Percentiles rank a stretch among this genome's conserved stretches.
Evolutionary conservation across 345 rosid genomes (phyloP).

Genomic region (Syzygium oleosum): DNA sequence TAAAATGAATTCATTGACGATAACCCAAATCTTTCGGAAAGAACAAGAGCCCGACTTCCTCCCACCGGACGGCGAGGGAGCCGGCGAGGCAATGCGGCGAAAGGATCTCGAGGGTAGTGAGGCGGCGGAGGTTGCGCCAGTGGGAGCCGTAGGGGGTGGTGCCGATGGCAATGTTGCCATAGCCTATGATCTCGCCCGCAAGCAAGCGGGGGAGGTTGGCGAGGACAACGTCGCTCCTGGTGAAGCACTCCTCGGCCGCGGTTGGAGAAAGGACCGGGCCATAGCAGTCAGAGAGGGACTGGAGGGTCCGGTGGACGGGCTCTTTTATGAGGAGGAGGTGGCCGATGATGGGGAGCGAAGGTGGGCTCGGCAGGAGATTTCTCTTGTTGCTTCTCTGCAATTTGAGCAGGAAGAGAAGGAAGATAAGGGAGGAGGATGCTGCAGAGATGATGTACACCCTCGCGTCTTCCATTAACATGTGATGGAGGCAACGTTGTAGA

Average conservation of each 20-base stretch:
- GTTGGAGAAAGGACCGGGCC: slow-evolving; percentile 15
- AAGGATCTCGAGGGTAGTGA: slow-evolving; percentile 19
- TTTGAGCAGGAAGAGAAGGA: background rate
- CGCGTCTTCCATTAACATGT: too few relatives aligned
- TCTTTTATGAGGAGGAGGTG: slow-evolving; percentile 16
- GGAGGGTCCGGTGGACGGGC: slow-evolving; percentile 15
- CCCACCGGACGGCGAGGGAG: slow-evolving; percentile 1
- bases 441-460: too few relatives aligned
- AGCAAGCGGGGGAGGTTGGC: background rate
- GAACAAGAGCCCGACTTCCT: slow-evolving; percentile 3
- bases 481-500: background rate
- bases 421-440: too few relatives aligned
- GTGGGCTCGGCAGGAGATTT: slow-evolving; percentile 10
- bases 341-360: slow-evolving; percentile 13
- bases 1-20: background rate
- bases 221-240: slow-evolving; percentile 16
- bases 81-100: slow-evolving; percentile 10
- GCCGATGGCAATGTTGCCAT: slow-evolving; percentile 12
- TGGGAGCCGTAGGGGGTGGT: slow-evolving; percentile 24
- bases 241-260: slow-evolving; percentile 22
- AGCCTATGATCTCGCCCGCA: background rate
- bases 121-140: slow-evolving; percentile 33
- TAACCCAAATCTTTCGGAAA: background rate
- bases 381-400: background rate
- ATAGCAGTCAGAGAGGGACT: background rate